Percentiles rank a stretch among this genome's conserved stretches.
Evolutionary conservation across 106 monocot species (phyloP).

Genomic region (Dioscorea alata): DNA sequence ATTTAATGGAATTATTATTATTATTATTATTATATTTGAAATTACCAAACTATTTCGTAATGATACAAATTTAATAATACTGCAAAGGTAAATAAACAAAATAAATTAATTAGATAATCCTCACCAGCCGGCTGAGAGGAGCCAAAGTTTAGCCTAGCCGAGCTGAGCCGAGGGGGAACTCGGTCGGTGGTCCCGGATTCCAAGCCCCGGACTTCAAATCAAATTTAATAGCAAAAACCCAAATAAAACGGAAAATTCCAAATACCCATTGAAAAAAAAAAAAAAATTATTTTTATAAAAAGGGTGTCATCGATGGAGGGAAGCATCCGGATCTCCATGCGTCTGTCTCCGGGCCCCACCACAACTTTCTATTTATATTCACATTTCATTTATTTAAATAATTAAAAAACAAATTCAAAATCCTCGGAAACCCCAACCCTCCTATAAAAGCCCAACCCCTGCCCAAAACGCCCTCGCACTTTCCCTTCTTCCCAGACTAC

Average conservation of each 20-base stretch:
- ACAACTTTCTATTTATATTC: neutral
- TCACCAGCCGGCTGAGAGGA: too few species aligned
- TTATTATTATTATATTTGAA: too few species aligned
- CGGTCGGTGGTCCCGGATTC: neutral
- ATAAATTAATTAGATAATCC: too few species aligned
- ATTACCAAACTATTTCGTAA: too few species aligned
- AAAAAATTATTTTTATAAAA: too few species aligned
- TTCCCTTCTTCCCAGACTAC: neutral
- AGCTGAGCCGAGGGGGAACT: neutral
- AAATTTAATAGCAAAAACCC: too few species aligned
- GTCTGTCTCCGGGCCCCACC: neutral
- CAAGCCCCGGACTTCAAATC: neutral
- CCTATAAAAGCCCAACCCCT: constrained; percentile 1
- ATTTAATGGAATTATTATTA: too few species aligned
- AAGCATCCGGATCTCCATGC: neutral
- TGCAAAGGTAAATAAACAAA: too few species aligned
- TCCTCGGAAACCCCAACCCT: neutral
- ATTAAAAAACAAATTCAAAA: neutral
- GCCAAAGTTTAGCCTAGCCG: neutral
- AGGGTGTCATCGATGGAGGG: neutral
- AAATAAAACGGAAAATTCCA: too few species aligned
- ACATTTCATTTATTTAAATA: neutral
- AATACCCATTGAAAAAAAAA: too few species aligned
- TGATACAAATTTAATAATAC: too few species aligned
- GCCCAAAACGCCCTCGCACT: constrained; percentile 2